These are phyloP conservation scores for Aspergillus asperescens DNA, from an alignment of 495 filamentous ascomycete genomes.

Conservation along the genomic window DNA sequence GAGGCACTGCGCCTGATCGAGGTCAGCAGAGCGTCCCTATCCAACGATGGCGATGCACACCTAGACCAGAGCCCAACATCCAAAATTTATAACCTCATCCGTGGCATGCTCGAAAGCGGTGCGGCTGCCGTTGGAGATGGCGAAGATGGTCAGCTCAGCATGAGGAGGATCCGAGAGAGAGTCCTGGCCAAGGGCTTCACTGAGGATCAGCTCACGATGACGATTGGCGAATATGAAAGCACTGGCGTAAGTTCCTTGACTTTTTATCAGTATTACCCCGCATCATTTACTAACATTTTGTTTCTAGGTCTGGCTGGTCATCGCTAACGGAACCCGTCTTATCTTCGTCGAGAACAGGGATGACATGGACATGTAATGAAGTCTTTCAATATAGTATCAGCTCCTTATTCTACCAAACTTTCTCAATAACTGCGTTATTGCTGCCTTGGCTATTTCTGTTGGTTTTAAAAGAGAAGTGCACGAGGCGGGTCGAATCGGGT, in stretches of 20 bases:
- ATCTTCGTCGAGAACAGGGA: constrained; percentile 68
- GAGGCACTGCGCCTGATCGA: constrained; percentile 88
- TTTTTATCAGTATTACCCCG: not conserved
- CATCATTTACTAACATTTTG: constrained; percentile 18
- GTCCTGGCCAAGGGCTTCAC: constrained; percentile 97
- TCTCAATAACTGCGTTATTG: not conserved
- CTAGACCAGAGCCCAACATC: constrained; percentile 74
- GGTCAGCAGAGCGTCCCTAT: constrained; percentile 82
- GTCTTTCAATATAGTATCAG: not conserved
- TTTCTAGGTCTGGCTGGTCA: constrained; percentile 87
- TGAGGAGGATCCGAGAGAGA: constrained; percentile 79
- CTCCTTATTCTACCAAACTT: not conserved
- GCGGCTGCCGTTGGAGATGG: constrained; percentile 69
- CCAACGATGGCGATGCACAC: constrained; percentile 55
- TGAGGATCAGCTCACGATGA: constrained; percentile 78
- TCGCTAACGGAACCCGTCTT: constrained; percentile 75
- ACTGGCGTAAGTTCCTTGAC: constrained; percentile 68
- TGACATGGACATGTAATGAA: constrained; percentile 48
- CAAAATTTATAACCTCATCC: constrained; percentile 90
- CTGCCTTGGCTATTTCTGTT: constrained; percentile 6
- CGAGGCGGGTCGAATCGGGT: constrained; percentile 4
- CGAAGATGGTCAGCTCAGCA: constrained; percentile 69
- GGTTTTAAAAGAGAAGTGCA: constrained; percentile 4
- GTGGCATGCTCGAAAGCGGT: constrained; percentile 75
- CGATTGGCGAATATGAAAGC: constrained; percentile 83